These are phyloP conservation scores for Fusarium multiceps DNA, from an alignment of 2,329 filamentous ascomycete genomes.

Conservation along the genomic window DNA sequence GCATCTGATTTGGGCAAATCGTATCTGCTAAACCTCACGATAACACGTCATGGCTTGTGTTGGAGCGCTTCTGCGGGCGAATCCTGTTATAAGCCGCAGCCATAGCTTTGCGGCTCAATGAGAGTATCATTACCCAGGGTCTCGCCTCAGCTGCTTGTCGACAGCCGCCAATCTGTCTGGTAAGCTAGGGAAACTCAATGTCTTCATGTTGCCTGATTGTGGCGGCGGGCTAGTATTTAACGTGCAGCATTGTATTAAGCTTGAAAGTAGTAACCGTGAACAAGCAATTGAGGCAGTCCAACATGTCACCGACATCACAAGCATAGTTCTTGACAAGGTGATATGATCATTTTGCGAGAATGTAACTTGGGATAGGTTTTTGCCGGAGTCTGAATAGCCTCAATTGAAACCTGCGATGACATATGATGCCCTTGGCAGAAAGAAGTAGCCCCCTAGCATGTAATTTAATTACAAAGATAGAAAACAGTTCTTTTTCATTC, in stretches of 20 bases:
- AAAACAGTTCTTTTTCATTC: not conserved
- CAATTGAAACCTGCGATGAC: not conserved
- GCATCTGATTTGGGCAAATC: not conserved
- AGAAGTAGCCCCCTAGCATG: not conserved
- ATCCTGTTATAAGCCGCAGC: conserved; percentile 15
- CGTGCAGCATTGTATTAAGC: conserved; percentile 8
- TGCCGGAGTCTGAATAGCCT: conserved; percentile 10
- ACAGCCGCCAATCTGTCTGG: not conserved
- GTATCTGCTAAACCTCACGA: not conserved
- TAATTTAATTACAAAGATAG: no score
- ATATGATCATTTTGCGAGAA: not conserved
- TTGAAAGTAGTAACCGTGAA: not conserved
- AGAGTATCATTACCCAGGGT: not conserved
- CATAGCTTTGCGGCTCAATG: not conserved
- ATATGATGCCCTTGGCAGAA: not conserved
- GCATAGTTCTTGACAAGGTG: no score
- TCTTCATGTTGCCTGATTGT: conserved; percentile 5
- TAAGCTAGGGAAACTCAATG: conserved; percentile 5
- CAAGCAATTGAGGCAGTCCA: not conserved
- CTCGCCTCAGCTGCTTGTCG: not conserved
- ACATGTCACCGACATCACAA: not conserved
- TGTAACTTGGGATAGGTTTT: not conserved
- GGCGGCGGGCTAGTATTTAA: conserved; percentile 8
- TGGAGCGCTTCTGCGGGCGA: conserved; percentile 1
- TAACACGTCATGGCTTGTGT: conserved; percentile 1